Conservation (phyloP, 139 green algal species). For the Auxenochlorella pyrenoidosa region DNA sequence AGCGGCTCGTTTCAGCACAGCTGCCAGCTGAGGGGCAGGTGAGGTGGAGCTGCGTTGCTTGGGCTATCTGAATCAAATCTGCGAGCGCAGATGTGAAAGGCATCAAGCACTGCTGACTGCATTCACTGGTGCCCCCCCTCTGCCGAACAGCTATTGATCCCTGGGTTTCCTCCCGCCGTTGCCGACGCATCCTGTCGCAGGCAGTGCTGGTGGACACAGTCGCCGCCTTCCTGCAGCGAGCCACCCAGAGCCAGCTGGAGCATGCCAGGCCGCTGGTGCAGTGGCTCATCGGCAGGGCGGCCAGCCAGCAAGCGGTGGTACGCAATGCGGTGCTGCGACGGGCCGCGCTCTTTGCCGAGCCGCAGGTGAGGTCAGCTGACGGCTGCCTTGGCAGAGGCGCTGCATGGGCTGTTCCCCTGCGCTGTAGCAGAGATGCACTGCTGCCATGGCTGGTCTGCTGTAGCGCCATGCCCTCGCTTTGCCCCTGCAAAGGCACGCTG, state of each 20-base stretch:
- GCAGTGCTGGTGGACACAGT: constrained; percentile 16
- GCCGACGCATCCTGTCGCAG: neutral
- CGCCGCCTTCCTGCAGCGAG: constrained; percentile 4
- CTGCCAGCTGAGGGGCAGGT: neutral
- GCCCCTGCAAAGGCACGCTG: neutral
- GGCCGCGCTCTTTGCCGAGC: constrained; percentile 25
- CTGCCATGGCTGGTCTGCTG: neutral
- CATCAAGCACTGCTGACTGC: no score
- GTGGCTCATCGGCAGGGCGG: constrained; percentile 8
- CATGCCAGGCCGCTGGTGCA: constrained; percentile 26
- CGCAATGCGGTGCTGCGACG: constrained; percentile 20
- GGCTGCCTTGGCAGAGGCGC: neutral
- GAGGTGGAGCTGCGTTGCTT: no score
- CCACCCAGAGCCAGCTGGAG: constrained; percentile 27
- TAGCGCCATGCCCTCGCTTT: neutral
- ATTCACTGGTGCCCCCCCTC: no score
- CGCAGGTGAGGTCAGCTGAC: neutral
- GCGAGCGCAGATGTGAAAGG: no score
- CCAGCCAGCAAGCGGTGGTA: neutral
- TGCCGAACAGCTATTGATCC: no score
- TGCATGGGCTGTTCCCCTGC: neutral
- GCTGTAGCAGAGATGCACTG: no score
- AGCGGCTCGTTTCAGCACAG: neutral
- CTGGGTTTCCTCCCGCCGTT: neutral
- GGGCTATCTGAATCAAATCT: no score